Evolutionary conservation across 805 yeast species (phyloP).

Genomic region (Wickerhamomyces ciferrii): DNA sequence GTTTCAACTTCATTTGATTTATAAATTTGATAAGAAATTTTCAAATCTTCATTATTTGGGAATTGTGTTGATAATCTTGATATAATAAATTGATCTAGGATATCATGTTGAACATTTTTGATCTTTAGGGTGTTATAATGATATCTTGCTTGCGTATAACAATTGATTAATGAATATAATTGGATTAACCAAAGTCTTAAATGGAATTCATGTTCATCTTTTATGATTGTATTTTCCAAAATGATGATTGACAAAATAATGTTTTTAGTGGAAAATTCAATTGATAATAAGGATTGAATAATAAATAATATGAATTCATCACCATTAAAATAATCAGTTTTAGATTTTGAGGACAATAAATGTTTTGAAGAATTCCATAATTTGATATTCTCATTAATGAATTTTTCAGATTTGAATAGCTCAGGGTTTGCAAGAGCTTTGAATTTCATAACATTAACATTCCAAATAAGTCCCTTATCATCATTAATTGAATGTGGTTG

Average conservation of each 20-base stretch:
- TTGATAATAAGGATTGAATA: slow-evolving; percentile 30
- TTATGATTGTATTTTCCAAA: slow-evolving; percentile 47
- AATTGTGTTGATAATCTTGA: slow-evolving; percentile 40
- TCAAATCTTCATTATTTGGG: slow-evolving; percentile 36
- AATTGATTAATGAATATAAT: slow-evolving; percentile 55
- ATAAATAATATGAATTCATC: slow-evolving; percentile 61
- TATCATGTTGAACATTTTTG: slow-evolving; percentile 74
- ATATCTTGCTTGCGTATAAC: slow-evolving; percentile 39
- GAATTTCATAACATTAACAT: slow-evolving; percentile 46
- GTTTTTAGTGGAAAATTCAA: slow-evolving; percentile 18
- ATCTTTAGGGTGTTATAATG: slow-evolving; percentile 54
- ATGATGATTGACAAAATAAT: slow-evolving; percentile 40
- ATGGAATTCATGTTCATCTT: slow-evolving; percentile 71
- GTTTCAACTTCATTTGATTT: slow-evolving; percentile 48
- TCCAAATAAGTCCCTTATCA: slow-evolving; percentile 20
- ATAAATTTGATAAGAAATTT: slow-evolving; percentile 44
- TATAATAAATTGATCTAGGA: slow-evolving; percentile 48
- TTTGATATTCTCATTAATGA: slow-evolving; percentile 27
- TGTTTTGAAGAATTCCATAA: slow-evolving; percentile 35
- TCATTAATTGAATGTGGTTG: slow-evolving; percentile 13
- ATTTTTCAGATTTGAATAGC: slow-evolving; percentile 15
- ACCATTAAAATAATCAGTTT: slow-evolving; percentile 68
- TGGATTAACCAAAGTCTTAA: slow-evolving; percentile 66
- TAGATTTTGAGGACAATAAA: slow-evolving; percentile 33
- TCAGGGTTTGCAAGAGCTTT: slow-evolving; percentile 26